Base-by-base conservation (phyloP, 371 early-diverging fungal genomes). In the Syncephalastrum sp. region DNA sequence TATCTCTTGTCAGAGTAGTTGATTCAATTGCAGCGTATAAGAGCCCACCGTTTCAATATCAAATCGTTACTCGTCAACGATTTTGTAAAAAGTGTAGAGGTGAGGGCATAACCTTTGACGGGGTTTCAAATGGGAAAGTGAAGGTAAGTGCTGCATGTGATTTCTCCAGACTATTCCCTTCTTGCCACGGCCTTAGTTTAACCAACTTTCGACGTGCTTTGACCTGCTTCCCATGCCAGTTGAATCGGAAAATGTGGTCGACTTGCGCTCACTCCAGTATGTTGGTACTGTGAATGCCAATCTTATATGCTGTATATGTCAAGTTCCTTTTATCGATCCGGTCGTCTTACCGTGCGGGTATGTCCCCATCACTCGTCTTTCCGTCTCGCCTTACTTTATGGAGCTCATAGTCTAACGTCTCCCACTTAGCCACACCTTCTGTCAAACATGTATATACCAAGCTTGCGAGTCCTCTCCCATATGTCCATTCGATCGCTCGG, bases 401-500 rank as follows among this genome's bases (percentile, higher is more conserved):
- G 16, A 14, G 3, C 29, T 42, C 17, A 4, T 15, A 47, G 19
- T 16, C 14, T 17, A 10, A 25, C 27, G 4, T 56, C 5, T 42
- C 47, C 12, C 50, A 24, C 10, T 46, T 50, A 86, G 87, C 6
- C 90, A 90, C 65, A 90, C 88, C 0, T 90, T 83, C 64, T 90
- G 90, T 53, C 57, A 62, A 24, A 51, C 61, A 25, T 90, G 90
- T 57, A 88, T 89, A 21, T 59, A 70, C 41, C 81, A 80, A 60
- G 81, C 84, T 10, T 54, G 85, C 14, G 78, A 81, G 42, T 62
- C 73, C 15, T 77, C 73, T 8, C 59, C 68, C 0, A 59, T 79
- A n/a, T 90, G 90, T 50, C 90, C 90, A 0, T 74, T 89, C 14
- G 88, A 88, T 49, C 77, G 90, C 5, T 68, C 82, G 0, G 54